Conservation (phyloP, 345 rosid species). For the Gossypium anomalum region DNA sequence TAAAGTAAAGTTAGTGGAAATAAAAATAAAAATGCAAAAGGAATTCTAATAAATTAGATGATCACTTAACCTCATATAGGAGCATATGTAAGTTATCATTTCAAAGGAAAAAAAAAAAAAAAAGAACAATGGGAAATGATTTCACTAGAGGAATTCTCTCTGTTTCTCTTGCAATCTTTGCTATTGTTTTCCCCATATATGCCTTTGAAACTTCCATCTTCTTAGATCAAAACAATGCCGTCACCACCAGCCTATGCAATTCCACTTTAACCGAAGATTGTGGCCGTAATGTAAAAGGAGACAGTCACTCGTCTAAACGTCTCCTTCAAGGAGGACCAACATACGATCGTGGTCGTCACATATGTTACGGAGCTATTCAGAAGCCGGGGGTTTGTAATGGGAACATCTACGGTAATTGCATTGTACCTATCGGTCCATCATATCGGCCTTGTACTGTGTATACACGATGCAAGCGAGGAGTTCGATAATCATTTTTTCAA, state of each 20-base stretch:
- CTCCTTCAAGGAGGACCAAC: not conserved
- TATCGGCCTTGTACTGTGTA: not conserved
- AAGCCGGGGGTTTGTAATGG: not conserved
- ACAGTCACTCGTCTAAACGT: not conserved
- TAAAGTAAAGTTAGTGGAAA: slow-evolving; percentile 1
- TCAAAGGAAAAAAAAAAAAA: not conserved
- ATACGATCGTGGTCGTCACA: not conserved
- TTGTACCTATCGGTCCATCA: not conserved
- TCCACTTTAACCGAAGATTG: not conserved
- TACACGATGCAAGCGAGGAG: not conserved
- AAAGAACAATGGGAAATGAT: not conserved
- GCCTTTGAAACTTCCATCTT: not conserved
- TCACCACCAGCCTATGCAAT: not conserved
- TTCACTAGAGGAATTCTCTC: not conserved
- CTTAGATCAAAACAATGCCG: not conserved
- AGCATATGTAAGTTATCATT: not conserved
- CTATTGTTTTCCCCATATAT: not conserved
- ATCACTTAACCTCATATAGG: not conserved
- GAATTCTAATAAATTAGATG: not conserved
- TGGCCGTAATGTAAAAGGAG: not conserved
- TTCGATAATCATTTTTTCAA: not conserved
- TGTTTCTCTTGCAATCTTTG: not conserved
- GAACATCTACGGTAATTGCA: not conserved
- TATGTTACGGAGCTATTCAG: slow-evolving; percentile 1
- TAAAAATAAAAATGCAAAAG: not conserved